A percentile compares a stretch with the other conserved stretches of the same genome.
Conservation (phyloP, 192 early-diverging fungal genomes). For the Chytriomyces sp. region DNA sequence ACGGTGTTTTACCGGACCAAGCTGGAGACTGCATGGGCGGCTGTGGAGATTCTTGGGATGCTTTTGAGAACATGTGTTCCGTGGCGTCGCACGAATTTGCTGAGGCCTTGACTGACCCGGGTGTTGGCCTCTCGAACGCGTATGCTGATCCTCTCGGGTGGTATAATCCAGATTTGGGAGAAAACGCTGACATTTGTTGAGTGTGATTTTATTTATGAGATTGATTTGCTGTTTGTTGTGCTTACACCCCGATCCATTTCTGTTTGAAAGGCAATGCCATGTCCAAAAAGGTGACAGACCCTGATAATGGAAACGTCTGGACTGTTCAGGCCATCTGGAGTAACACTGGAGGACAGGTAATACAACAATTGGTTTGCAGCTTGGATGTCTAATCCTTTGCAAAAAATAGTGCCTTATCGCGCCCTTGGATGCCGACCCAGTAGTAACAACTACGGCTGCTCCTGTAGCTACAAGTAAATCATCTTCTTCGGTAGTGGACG, state of each 20-base stretch:
- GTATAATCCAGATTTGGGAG: constrained; percentile 37
- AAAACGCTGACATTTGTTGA: constrained; percentile 31
- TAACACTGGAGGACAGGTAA: constrained; percentile 8
- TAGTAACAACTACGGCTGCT: no score
- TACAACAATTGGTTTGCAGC: neutral
- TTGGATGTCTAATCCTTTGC: no score
- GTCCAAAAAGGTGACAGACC: constrained; percentile 24
- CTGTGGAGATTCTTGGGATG: constrained; percentile 7
- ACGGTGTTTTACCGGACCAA: constrained; percentile 46
- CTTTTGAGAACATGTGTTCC: constrained; percentile 44
- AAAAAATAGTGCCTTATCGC: no score
- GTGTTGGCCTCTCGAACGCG: constrained; percentile 26
- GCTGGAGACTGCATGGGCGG: constrained; percentile 36
- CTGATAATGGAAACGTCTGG: constrained; percentile 23
- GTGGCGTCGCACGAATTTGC: constrained; percentile 44
- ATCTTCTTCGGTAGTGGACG: neutral
- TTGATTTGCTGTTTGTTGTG: neutral
- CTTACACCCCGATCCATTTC: neutral
- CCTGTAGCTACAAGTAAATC: no score
- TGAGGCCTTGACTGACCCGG: constrained; percentile 39
- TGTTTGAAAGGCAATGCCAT: constrained; percentile 14
- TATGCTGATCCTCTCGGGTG: constrained; percentile 32
- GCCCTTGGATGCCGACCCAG: no score
- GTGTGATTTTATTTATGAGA: neutral
- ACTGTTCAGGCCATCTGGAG: constrained; percentile 37